Base-by-base conservation (phyloP, 1,284 basidiomycete species). In the Thelephora terrestris region DNA sequence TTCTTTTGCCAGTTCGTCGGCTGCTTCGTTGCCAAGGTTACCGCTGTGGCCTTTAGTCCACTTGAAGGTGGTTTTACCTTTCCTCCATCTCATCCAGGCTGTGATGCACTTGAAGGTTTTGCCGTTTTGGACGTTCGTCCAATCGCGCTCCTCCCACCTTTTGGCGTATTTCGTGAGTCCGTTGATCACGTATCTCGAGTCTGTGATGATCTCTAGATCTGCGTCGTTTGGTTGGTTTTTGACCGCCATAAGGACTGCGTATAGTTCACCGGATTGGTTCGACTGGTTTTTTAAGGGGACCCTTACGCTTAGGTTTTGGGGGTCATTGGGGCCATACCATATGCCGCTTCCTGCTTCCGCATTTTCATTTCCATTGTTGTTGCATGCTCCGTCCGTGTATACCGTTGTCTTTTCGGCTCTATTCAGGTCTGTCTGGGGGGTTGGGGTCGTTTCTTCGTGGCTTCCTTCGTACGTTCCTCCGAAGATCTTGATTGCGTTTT, bases 11-110 rank as follows among this genome's bases (percentile, higher is more conserved):
- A 52, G 43, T 42, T 27, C 21, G 43, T 57, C 51, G 1, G 57
- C 54, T 17, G 20, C 47, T 27, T 56, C 54, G 24, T 57, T 57
- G 38, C 51, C 51, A 1, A 18, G 39, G 21, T 50, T 27, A 23
- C 46, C 46, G 10, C 34, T 43, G 29, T 54, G 56, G 2, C 53
- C 52, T 48, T 57, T 58, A 4, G 55, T 44, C 54, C 55, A 56
- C 42, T 52, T 14, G 35, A 57, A 47, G n/a, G 35, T 39, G 17
- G 51, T 57, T 16, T 32, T 21, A 4, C 48, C 54, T 12, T 47
- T 6, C 5, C 45, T 4, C 27, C 23, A 16, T 37, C 45, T 4
- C 7, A 50, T 16, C 12, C 5, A 4, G 7, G 34, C 17, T 12
- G 38, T 36, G 12, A 37, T 46, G 5, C 23, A 20, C 9, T 37